Evolutionary conservation across 352 stramenopile genomes (phyloP).

Genomic region (Pythium phragmitis): DNA sequence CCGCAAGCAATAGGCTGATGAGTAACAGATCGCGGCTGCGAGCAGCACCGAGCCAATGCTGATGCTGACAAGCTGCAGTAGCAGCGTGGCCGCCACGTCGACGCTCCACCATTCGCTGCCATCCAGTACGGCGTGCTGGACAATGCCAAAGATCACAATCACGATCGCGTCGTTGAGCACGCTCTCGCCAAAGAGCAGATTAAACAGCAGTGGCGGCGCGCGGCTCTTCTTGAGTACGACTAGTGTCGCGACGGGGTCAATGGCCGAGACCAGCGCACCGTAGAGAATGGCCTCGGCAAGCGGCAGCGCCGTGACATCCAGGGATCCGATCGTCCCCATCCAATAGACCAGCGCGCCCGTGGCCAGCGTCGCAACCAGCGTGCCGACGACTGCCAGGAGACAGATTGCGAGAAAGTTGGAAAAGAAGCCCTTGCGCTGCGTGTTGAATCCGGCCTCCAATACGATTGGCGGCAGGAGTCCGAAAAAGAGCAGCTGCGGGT

Average conservation of each 20-base stretch:
- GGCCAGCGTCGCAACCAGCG: slow-evolving; percentile 45
- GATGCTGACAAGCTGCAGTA: slow-evolving; percentile 36
- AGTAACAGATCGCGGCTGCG: slow-evolving; percentile 43
- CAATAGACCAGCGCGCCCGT: slow-evolving; percentile 40
- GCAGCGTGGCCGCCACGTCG: neutral
- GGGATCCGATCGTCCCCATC: slow-evolving; percentile 20
- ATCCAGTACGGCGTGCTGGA: neutral
- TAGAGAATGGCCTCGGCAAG: slow-evolving; percentile 86
- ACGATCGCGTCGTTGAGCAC: slow-evolving; percentile 85
- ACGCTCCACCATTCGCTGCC: neutral
- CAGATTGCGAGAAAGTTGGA: slow-evolving; percentile 38
- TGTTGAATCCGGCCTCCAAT: slow-evolving; percentile 56
- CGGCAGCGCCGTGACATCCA: slow-evolving; percentile 37
- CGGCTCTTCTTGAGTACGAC: slow-evolving; percentile 86
- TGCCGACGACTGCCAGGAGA: slow-evolving; percentile 41
- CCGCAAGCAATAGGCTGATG: slow-evolving; percentile 35
- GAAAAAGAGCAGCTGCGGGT: slow-evolving; percentile 17
- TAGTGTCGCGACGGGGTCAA: slow-evolving; percentile 91
- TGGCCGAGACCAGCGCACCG: slow-evolving; percentile 89
- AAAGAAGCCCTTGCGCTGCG: slow-evolving; percentile 55
- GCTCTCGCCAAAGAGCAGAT: slow-evolving; percentile 91
- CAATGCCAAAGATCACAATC: slow-evolving; percentile 27
- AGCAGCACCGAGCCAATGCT: slow-evolving; percentile 48
- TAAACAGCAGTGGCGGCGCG: slow-evolving; percentile 84
- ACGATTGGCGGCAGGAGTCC: slow-evolving; percentile 47